These are phyloP conservation scores for Colletotrichum tofieldiae DNA, from an alignment of 2,329 filamentous ascomycete genomes.

Conservation along the genomic window DNA sequence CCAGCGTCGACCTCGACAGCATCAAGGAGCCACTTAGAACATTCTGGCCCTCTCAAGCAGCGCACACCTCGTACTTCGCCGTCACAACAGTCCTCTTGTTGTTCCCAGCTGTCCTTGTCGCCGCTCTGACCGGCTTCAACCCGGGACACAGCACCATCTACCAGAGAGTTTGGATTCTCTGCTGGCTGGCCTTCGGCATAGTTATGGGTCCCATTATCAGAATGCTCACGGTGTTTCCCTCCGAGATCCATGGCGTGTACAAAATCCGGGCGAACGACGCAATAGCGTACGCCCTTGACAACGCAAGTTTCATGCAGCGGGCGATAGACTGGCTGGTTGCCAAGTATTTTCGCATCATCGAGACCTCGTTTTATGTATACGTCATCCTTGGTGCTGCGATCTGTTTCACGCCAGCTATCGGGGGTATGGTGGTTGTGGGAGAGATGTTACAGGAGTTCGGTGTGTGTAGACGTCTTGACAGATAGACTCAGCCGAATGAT, in stretches of 20 bases:
- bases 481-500: not conserved
- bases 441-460: constrained; percentile 36
- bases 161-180: constrained; percentile 27
- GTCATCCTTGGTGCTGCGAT: constrained; percentile 24
- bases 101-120: constrained; percentile 13
- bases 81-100: constrained; percentile 28
- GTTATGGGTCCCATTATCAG: constrained; percentile 32
- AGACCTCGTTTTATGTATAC: constrained; percentile 31
- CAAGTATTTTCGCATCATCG: constrained; percentile 35
- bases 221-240: constrained; percentile 24
- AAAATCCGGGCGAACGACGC: constrained; percentile 34
- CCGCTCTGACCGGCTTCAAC: constrained; percentile 27
- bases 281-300: constrained; percentile 38
- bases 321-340: constrained; percentile 39
- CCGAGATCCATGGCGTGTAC: constrained; percentile 33
- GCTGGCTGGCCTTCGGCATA: constrained; percentile 31
- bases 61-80: constrained; percentile 24
- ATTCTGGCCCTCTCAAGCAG: constrained; percentile 35
- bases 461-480: constrained; percentile 34
- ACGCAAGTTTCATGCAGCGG: constrained; percentile 29
- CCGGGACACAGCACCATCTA: constrained; percentile 24
- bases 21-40: constrained; percentile 33
- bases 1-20: constrained; percentile 33
- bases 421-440: constrained; percentile 34
- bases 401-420: constrained; percentile 32